Percentiles rank a stretch among this genome's conserved stretches.
These are phyloP conservation scores for Nothophaeocryptopus gaeumannii DNA, from an alignment of 2,329 filamentous ascomycete species.

Conservation along the genomic window DNA sequence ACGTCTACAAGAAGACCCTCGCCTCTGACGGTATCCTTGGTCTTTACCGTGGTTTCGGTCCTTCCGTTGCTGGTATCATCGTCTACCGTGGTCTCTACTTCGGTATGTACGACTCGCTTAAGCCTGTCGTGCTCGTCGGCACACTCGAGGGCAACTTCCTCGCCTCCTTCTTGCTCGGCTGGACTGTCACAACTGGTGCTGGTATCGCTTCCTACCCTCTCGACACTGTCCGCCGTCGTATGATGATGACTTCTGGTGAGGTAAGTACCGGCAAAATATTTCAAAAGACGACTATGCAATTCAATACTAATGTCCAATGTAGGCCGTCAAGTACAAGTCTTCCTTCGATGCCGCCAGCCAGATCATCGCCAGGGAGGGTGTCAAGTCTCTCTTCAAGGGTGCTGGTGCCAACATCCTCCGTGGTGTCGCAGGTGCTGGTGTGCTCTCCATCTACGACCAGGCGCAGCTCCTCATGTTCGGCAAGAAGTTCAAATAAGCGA, in stretches of 20 bases:
- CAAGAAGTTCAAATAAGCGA: constrained; percentile 84
- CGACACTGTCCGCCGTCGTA: constrained; percentile 99
- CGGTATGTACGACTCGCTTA: constrained; percentile 99
- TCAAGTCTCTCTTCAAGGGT: constrained; percentile 99
- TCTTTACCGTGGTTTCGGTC: constrained; percentile 99
- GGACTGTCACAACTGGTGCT: constrained; percentile 99
- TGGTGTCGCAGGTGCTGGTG: constrained; percentile 99
- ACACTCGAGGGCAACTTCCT: constrained; percentile 96
- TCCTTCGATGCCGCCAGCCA: constrained; percentile 92
- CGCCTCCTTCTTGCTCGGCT: constrained; percentile 97
- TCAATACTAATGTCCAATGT: constrained; percentile 24
- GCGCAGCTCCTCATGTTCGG: constrained; percentile 99
- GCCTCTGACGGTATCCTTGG: constrained; percentile 97
- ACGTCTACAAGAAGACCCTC: constrained; percentile 99
- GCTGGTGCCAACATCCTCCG: constrained; percentile 99
- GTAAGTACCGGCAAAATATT: constrained; percentile 40
- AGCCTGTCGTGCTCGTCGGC: constrained; percentile 94
- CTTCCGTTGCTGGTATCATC: constrained; percentile 97
- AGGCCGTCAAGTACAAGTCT: constrained; percentile 99
- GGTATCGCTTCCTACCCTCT: constrained; percentile 99
- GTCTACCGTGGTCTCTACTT: constrained; percentile 99
- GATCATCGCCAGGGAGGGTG: constrained; percentile 96
- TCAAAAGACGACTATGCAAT: constrained; percentile 4
- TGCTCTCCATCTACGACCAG: constrained; percentile 99
- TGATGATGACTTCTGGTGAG: constrained; percentile 98